Base-by-base conservation (phyloP, 2,329 filamentous ascomycete species). In the Pseudogymnoascus sp. region DNA sequence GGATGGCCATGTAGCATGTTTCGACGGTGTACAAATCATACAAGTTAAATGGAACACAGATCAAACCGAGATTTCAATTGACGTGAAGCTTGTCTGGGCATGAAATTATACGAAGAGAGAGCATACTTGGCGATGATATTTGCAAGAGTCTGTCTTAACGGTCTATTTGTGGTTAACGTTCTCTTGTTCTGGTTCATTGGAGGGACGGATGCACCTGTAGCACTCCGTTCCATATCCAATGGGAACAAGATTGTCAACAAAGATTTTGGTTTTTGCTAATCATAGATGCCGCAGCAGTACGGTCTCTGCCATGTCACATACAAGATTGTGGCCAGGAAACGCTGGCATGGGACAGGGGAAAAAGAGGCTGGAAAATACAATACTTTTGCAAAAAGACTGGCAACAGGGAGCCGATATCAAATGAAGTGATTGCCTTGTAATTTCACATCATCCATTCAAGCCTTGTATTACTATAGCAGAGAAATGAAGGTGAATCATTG, bases 11-110 rank as follows among this genome's bases (percentile, higher is more conserved):
- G 23, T 31, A 59, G 52, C 23, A 43, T 31, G 55, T 35, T n/a
- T 41, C 21, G 55, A 11, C 35, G 31, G 62, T 59, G 61, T 63
- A 58, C 55, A 59, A 58, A 60, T 59, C 23, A 52, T 45, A 59
- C 37, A 62, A 40, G 21, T 61, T 60, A 55, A 63, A 58, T 60
- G 61, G 45, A 55, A 55, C 45, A 55, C 25, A 33, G 45, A 55
- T 52, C 45, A 33, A 55, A 9, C 25, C 45, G 25, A 55, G n/a
- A 55, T 31, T 55, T 55, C 25, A 33, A 60, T 23, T 41, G 38
- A 60, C 23, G 16, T 25, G 58, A 60, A 16, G n/a, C 38, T n/a
- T 21, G 31, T 5, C 18, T 7, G 5, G 35, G n/a, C 58, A 3
- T 55, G 45, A 33, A 31, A 9, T 16, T 49, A 18, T 7, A 4